A percentile compares a stretch with the other conserved stretches of the same genome.
Conservation (phyloP, 176 grass and related monocot genomes). For the Canna indica region DNA sequence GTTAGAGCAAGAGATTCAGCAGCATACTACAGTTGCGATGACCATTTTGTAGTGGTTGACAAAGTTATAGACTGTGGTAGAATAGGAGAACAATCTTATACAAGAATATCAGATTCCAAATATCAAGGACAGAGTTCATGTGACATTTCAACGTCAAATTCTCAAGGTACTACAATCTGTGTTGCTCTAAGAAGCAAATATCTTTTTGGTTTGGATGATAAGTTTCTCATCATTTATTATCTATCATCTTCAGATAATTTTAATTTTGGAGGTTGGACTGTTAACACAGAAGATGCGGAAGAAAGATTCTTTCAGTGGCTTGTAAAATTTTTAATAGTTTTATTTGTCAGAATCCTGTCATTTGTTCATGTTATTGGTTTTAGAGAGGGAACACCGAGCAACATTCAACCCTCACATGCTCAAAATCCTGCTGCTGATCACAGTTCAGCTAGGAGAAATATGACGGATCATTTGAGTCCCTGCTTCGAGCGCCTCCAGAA, state of each 20-base stretch:
- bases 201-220: background rate
- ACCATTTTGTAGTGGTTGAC: slow-evolving; percentile 21
- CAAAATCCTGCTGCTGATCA: slow-evolving; percentile 12
- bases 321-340: slow-evolving; percentile 24
- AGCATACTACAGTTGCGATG: slow-evolving; percentile 44
- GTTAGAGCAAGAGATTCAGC: slow-evolving; percentile 51
- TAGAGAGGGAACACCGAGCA: slow-evolving; percentile 31
- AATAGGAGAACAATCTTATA: slow-evolving; percentile 18
- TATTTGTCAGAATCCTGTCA: slow-evolving; percentile 58
- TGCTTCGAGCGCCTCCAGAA: slow-evolving; percentile 61
- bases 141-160: slow-evolving; percentile 16
- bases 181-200: background rate
- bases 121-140: slow-evolving; percentile 19
- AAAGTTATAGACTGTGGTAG: slow-evolving; percentile 33
- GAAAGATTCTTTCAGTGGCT: slow-evolving; percentile 26
- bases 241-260: slow-evolving; percentile 13
- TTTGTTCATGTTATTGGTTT: slow-evolving; percentile 32
- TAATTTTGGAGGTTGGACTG: slow-evolving; percentile 4
- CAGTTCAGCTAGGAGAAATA: slow-evolving; percentile 8
- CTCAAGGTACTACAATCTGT: slow-evolving; percentile 7
- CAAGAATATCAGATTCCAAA: slow-evolving; percentile 21
- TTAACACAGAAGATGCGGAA: slow-evolving; percentile 11
- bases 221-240: background rate
- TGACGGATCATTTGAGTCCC: slow-evolving; percentile 29
- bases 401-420: slow-evolving; percentile 3